These are phyloP conservation scores for Cyclostephanos tholiformis DNA, from an alignment of 108 stramenopile species.

Conservation along the genomic window DNA sequence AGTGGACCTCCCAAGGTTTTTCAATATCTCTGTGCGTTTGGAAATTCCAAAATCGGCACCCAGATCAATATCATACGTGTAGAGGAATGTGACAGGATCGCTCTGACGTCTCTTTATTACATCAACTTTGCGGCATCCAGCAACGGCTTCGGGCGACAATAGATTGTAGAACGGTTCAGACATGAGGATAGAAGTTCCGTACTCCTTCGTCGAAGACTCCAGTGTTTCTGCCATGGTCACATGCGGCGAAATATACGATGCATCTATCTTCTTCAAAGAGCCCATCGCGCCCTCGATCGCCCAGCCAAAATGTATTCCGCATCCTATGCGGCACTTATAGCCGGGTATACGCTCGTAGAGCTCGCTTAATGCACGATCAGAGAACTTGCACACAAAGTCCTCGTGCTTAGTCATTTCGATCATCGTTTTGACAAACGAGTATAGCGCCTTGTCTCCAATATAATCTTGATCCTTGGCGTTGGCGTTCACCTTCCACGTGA, in stretches of 20 bases:
- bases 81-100: constrained; percentile 35
- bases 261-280: constrained; percentile 76
- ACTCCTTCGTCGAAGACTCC: constrained; percentile 70
- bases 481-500: constrained; percentile 74
- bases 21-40: neutral
- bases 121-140: constrained; percentile 53
- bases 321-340: constrained; percentile 70
- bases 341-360: constrained; percentile 62
- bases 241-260: constrained; percentile 80
- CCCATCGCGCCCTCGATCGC: constrained; percentile 86
- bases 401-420: constrained; percentile 62
- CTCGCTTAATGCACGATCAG: constrained; percentile 50
- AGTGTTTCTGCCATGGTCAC: constrained; percentile 73
- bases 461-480: constrained; percentile 40
- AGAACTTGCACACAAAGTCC: constrained; percentile 63
- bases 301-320: constrained; percentile 82
- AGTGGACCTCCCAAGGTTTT: neutral
- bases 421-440: constrained; percentile 62
- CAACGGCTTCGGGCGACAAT: constrained; percentile 42
- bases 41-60: constrained; percentile 20
- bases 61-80: constrained; percentile 54
- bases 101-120: constrained; percentile 32
- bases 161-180: constrained; percentile 57
- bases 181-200: constrained; percentile 62
- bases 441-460: constrained; percentile 56